Conservation (phyloP, 1,139 yeast species). For the Pichiaceae sp. region DNA sequence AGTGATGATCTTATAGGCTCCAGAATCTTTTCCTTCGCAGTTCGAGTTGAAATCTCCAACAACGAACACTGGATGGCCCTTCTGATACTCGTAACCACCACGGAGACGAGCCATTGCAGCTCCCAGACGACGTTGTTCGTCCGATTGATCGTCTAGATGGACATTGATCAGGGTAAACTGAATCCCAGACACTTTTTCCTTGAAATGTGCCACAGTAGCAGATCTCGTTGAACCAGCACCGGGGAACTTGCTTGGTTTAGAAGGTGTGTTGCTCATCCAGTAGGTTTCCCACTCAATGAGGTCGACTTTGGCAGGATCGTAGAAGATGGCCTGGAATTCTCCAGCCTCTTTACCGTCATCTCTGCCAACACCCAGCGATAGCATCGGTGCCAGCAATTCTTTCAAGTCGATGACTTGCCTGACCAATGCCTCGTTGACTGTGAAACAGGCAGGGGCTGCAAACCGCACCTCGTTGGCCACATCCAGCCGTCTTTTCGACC, state of each 20-base stretch:
- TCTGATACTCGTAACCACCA: constrained; percentile 23
- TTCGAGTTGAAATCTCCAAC: constrained; percentile 35
- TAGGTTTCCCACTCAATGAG: constrained; percentile 30
- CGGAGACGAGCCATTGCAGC: constrained; percentile 26
- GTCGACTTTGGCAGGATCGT: constrained; percentile 26
- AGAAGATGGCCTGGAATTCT: constrained; percentile 39
- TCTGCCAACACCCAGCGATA: constrained; percentile 38
- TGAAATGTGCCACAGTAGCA: constrained; percentile 28
- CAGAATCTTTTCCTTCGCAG: constrained; percentile 20
- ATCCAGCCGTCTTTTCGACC: constrained; percentile 25
- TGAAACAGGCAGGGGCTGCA: constrained; percentile 23
- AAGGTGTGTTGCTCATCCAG: constrained; percentile 38
- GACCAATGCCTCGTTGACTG: constrained; percentile 24
- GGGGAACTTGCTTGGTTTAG: constrained; percentile 32
- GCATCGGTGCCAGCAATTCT: constrained; percentile 12
- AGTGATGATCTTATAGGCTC: constrained; percentile 28
- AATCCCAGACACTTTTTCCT: background rate
- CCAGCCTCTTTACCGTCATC: constrained; percentile 37
- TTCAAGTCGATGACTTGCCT: constrained; percentile 23
- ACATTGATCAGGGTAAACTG: constrained; percentile 15
- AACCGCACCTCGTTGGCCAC: constrained; percentile 24
- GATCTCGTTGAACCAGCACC: constrained; percentile 37
- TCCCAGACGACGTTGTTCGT: constrained; percentile 31
- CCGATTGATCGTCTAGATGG: constrained; percentile 37
- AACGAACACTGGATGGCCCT: constrained; percentile 29